phyloP scores from a whole-genome alignment of 139 green algal species.

The Micractinium conductrix region DNA sequence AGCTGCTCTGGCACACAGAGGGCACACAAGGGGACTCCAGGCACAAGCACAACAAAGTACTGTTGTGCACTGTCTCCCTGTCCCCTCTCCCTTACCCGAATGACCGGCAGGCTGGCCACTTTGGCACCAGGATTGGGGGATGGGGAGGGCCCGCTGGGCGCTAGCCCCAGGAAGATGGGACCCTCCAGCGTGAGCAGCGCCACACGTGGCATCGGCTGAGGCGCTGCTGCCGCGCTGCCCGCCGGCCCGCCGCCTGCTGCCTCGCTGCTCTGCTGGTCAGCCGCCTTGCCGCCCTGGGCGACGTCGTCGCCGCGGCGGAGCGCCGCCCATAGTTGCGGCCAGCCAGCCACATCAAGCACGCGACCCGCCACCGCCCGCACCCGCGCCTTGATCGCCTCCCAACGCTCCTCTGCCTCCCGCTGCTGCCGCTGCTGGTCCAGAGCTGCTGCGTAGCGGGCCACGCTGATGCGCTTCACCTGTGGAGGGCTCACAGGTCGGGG shows the following conservation, averaged over 20 bases:
- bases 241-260: not conserved
- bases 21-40: too few species aligned
- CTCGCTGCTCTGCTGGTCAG: not conserved
- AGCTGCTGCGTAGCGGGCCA: not conserved
- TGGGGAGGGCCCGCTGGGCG: not conserved
- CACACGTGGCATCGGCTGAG: not conserved
- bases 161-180: not conserved
- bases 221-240: not conserved
- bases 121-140: not conserved
- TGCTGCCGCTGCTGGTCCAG: not conserved
- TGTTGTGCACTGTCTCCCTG: too few species aligned
- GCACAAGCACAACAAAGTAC: too few species aligned
- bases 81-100: too few species aligned
- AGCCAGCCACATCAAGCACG: not conserved
- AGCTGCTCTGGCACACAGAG: too few species aligned
- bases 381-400: not conserved
- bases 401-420: not conserved
- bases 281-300: not conserved
- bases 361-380: not conserved
- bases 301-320: not conserved
- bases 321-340: not conserved
- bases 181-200: not conserved
- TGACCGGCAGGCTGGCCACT: slow-evolving; percentile 1
- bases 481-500: too few species aligned
- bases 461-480: not conserved